These are phyloP conservation scores for Camelina laxa DNA, from an alignment of 345 rosid species.

Conservation along the genomic window DNA sequence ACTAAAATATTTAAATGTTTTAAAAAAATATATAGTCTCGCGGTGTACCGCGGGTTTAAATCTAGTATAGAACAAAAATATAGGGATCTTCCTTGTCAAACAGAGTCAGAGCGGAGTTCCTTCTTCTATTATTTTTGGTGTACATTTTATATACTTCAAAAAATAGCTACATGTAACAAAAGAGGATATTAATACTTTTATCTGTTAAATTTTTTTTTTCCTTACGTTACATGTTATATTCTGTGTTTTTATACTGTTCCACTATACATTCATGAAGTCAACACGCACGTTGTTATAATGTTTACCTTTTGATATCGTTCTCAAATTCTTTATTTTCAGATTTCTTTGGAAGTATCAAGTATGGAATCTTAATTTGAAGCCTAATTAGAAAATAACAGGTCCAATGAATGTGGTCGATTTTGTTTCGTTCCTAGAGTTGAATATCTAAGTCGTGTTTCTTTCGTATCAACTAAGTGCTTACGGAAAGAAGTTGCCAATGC, in stretches of 20 bases:
- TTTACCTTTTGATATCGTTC: constrained; percentile 8
- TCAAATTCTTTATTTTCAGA: constrained; percentile 18
- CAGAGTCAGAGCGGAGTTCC: not conserved
- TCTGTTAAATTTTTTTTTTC: not conserved
- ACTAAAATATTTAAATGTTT: too few relatives aligned
- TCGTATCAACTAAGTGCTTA: constrained; percentile 36
- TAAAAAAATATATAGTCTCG: too few relatives aligned
- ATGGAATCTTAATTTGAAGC: not conserved
- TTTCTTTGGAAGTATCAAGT: constrained; percentile 21
- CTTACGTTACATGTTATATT: constrained; percentile 8
- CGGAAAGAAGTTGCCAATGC: constrained; percentile 34
- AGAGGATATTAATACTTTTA: not conserved
- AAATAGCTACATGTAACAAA: too few relatives aligned
- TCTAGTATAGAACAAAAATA: too few relatives aligned
- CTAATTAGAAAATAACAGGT: constrained; percentile 45
- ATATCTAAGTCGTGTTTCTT: constrained; percentile 40
- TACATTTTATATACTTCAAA: too few relatives aligned
- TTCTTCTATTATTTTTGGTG: too few relatives aligned
- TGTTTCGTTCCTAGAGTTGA: constrained; percentile 16
- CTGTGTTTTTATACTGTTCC: constrained; percentile 3
- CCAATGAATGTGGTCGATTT: constrained; percentile 31
- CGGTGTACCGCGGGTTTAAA: too few relatives aligned
- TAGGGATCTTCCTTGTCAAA: too few relatives aligned
- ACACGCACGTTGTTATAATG: constrained; percentile 18
- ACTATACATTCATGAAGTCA: not conserved